phyloP scores from a whole-genome alignment of 106 monocot species.

The Posidonia australis region DNA sequence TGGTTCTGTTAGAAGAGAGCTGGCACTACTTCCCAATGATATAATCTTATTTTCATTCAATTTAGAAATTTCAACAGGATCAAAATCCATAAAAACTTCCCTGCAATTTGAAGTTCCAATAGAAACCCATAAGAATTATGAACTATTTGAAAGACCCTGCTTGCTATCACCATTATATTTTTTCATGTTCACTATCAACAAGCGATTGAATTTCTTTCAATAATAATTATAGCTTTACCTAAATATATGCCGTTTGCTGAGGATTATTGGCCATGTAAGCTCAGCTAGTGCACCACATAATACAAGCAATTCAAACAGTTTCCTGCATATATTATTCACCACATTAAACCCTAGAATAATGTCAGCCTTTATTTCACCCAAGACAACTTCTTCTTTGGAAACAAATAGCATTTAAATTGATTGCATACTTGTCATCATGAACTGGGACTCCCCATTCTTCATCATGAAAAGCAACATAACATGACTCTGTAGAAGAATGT shows the following conservation, averaged over 20 bases:
- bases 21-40: constrained; percentile 12
- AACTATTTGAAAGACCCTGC: neutral
- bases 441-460: constrained; percentile 31
- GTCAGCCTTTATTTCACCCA: constrained; percentile 6
- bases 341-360: constrained; percentile 4
- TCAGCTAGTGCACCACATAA: constrained; percentile 23
- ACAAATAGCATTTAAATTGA: neutral
- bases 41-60: constrained; percentile 20
- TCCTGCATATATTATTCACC: constrained; percentile 13
- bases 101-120: constrained; percentile 4
- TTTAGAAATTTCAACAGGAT: constrained; percentile 16
- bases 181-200: too few relatives aligned
- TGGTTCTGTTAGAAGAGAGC: constrained; percentile 16
- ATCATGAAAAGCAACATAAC: constrained; percentile 22
- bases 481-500: constrained; percentile 11
- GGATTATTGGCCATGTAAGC: constrained; percentile 29
- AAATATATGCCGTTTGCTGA: constrained; percentile 21
- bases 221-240: constrained; percentile 10
- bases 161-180: too few relatives aligned
- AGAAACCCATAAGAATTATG: neutral
- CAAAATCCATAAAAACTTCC: constrained; percentile 28
- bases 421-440: constrained; percentile 29
- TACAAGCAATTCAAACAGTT: constrained; percentile 30
- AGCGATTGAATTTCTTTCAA: neutral
- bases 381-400: neutral